A percentile compares a stretch with the other conserved stretches of the same genome.
Conservation (phyloP, 2,329 filamentous ascomycete species). For the Venturia effusa region DNA sequence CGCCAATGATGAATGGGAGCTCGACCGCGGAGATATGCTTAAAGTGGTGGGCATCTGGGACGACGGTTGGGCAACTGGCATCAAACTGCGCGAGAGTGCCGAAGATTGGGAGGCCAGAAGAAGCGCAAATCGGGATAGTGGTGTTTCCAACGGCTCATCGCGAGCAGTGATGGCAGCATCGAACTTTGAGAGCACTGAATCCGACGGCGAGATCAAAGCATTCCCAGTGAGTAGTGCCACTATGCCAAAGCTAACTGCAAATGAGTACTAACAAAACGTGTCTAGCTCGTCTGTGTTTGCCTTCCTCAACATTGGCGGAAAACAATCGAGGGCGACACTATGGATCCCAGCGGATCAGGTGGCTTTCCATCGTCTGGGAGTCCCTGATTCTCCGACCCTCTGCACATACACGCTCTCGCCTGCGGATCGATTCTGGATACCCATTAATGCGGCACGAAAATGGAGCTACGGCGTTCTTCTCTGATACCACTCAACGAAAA, state of each 20-base stretch:
- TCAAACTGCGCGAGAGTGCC: conserved; percentile 69
- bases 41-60: conserved; percentile 99
- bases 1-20: conserved; percentile 80
- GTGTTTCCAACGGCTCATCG: conserved; percentile 68
- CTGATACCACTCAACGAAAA: neutral
- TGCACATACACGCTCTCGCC: neutral
- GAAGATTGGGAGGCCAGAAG: conserved; percentile 78
- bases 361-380: neutral
- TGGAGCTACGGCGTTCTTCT: conserved; percentile 3
- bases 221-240: conserved; percentile 50
- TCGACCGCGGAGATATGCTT: conserved; percentile 94
- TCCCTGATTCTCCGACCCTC: neutral
- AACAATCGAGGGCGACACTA: conserved; percentile 82
- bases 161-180: conserved; percentile 14
- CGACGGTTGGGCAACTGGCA: conserved; percentile 94
- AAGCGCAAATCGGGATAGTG: conserved; percentile 79
- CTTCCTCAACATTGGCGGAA: conserved; percentile 92
- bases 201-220: conserved; percentile 79
- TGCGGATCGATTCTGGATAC: conserved; percentile 7
- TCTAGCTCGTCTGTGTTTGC: conserved; percentile 78
- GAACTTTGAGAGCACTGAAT: neutral
- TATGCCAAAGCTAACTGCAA: neutral
- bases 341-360: conserved; percentile 2
- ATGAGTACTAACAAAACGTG: neutral
- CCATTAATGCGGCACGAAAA: conserved; percentile 8